Evolutionary conservation across 2,329 filamentous ascomycete species (phyloP), one percentile per base, ranked within the genome.

Genomic region (Pyrenochaeta sp.): DNA sequence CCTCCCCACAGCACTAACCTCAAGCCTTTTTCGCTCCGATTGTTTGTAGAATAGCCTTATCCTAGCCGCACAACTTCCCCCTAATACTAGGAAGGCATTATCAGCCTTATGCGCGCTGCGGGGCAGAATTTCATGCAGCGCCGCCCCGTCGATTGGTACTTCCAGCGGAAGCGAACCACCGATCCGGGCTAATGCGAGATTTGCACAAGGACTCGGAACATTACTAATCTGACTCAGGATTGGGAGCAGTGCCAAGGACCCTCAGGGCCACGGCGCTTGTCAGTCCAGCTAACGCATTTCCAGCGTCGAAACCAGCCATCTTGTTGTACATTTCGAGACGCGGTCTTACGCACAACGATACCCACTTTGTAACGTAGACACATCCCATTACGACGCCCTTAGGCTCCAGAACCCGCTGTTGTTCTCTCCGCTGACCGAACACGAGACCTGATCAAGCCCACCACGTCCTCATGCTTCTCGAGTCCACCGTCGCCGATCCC

Each of bases 171-270:
- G 22, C 35, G 35, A 38, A 20, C 29, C 22, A 28, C 35, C 23
- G 14, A 38, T 38, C 24, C 13, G 17, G 11, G 22, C 22, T 28
- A 38, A 27, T 38, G 22, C 11, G 24, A 38, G 35, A 28, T 75
- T n/a, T n/a, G n/a, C n/a, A n/a, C 22, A 24, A 21, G 31, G 8
- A 9, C 18, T 35, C 14, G 31, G 31, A 19, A 6, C 18, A 35
- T 35, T 19, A 17, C 10, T 35, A 23, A 31, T 7, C 29, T 15
- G 29, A 15, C 29, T 31, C 11, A 15, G n/a, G 29, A 31, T 31
- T 31, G 29, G 29, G 29, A 31, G 29, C 29, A 31, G 29, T 31
- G 29, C 13, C 18, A 31, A 31, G n/a, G 29, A 19, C 11, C 14
- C 29, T 6, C 9, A 10, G 5, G 24, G 24, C 24, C 24, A 27